phyloP scores from a whole-genome alignment of 305 asterid species.

The Solanum hybrid region DNA sequence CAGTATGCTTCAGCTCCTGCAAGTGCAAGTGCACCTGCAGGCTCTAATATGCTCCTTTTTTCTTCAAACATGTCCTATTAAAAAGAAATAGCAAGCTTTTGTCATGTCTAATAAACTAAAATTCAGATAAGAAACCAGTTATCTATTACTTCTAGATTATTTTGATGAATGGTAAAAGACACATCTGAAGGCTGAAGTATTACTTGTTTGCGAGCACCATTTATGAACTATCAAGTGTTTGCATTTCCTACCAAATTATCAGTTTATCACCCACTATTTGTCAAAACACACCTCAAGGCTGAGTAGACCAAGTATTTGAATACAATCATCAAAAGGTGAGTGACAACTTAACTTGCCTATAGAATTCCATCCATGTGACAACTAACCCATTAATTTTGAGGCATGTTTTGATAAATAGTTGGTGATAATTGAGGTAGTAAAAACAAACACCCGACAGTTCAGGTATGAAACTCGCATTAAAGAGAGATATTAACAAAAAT shows the following conservation, averaged over 20 bases:
- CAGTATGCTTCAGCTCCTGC: constrained; percentile 94
- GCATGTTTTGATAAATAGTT: not conserved
- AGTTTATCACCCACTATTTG: not conserved
- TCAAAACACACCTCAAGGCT: not conserved
- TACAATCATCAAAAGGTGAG: not conserved
- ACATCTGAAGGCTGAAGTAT: not conserved
- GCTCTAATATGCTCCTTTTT: constrained; percentile 85
- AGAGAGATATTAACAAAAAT: not conserved
- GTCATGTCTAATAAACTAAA: not conserved
- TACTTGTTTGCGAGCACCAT: not conserved
- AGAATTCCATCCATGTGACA: not conserved
- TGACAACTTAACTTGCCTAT: not conserved
- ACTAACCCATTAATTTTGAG: not conserved
- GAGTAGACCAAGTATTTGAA: not conserved
- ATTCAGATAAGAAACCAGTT: not conserved
- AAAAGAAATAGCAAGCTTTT: not conserved
- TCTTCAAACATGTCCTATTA: constrained; percentile 88
- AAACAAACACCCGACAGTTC: not conserved
- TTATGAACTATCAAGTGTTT: not conserved
- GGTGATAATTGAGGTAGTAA: not conserved
- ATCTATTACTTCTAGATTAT: not conserved
- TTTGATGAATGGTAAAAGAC: not conserved
- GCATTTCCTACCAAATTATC: not conserved
- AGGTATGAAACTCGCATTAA: not conserved
- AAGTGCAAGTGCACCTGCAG: constrained; percentile 90